phyloP scores from a whole-genome alignment of 2,329 filamentous ascomycete species.

The Botrytis medusae region DNA sequence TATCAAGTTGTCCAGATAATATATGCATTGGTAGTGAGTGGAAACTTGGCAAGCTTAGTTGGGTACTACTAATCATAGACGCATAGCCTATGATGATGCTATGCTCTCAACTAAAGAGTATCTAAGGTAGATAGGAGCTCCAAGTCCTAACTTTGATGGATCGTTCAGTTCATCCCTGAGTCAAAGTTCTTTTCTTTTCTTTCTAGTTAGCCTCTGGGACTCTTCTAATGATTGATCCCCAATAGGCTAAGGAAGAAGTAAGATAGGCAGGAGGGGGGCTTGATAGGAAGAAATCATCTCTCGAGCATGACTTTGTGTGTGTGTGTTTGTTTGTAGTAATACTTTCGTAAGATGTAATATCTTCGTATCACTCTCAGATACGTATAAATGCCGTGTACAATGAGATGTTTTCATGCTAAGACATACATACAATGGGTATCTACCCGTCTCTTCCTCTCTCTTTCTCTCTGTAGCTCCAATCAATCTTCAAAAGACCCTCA shows the following conservation, averaged over 20 bases:
- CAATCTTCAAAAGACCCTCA: not conserved
- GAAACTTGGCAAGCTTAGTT: not conserved
- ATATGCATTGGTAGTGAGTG: not conserved
- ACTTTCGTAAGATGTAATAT: not conserved
- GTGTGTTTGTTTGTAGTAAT: not conserved
- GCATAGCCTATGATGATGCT: not conserved
- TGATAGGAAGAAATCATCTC: not conserved
- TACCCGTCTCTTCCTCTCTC: not conserved
- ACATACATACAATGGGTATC: not conserved
- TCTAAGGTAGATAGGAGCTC: not conserved
- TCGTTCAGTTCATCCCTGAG: constrained; percentile 6
- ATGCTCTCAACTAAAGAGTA: not conserved
- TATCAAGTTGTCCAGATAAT: not conserved
- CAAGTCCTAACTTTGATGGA: not conserved
- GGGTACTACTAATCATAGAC: not conserved
- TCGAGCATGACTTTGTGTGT: not conserved
- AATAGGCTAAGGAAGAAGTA: not conserved
- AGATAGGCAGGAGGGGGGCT: not conserved
- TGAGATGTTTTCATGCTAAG: not conserved
- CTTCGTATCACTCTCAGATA: not conserved
- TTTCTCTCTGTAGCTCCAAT: not conserved
- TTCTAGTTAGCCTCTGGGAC: not conserved
- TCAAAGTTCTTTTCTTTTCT: constrained; percentile 8
- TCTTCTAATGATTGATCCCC: not conserved
- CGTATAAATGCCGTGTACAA: not conserved